A percentile compares a stretch with the other conserved stretches of the same genome.
phyloP scores from a whole-genome alignment of 2,329 filamentous ascomycete genomes.

The Huntiella abstrusa region DNA sequence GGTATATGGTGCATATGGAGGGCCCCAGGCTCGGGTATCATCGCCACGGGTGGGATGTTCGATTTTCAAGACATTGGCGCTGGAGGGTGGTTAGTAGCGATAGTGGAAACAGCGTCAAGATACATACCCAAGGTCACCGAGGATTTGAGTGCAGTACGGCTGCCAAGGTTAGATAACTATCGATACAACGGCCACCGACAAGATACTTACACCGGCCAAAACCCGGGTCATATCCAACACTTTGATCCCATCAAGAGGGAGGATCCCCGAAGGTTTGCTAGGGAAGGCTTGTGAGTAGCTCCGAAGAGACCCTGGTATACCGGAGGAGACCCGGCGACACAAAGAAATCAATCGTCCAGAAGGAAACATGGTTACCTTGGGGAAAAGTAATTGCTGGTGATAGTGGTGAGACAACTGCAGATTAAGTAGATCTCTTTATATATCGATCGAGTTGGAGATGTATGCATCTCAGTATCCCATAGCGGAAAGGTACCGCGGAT shows the following conservation, averaged over 20 bases:
- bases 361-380: too few relatives aligned
- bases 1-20: slow-evolving; percentile 71
- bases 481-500: too few relatives aligned
- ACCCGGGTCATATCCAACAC: slow-evolving; percentile 96
- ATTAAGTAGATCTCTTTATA: too few relatives aligned
- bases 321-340: too few relatives aligned
- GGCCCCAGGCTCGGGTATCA: slow-evolving; percentile 91
- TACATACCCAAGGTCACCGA: slow-evolving; percentile 81
- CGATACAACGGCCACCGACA: slow-evolving; percentile 8
- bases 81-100: slow-evolving; percentile 18
- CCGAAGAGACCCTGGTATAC: background rate
- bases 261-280: slow-evolving; percentile 9
- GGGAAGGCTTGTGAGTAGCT: background rate
- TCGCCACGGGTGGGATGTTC: slow-evolving; percentile 85
- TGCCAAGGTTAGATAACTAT: slow-evolving; percentile 20
- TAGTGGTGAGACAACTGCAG: too few relatives aligned
- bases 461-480: too few relatives aligned
- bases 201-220: slow-evolving; percentile 59
- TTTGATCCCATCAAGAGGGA: slow-evolving; percentile 66
- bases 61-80: slow-evolving; percentile 91
- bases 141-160: slow-evolving; percentile 94
- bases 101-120: background rate
- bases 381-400: too few relatives aligned
- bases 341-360: too few relatives aligned
- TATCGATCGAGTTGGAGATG: too few relatives aligned